A percentile compares a stretch with the other conserved stretches of the same genome.
Evolutionary conservation across 306 rosid genomes (phyloP).

Genomic region (Lupinus albus): DNA sequence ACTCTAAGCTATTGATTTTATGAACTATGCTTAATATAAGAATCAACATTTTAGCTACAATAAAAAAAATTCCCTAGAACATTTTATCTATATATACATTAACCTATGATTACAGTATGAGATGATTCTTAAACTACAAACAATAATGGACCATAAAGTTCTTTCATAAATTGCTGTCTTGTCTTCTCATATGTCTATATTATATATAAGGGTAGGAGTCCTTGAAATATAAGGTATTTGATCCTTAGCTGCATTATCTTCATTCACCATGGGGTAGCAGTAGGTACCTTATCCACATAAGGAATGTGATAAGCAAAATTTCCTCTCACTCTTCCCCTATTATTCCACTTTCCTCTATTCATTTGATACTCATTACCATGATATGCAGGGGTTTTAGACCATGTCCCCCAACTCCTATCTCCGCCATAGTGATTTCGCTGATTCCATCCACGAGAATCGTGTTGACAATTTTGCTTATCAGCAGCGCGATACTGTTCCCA

Average conservation of each 20-base stretch:
- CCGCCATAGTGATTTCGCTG: conserved; percentile 45
- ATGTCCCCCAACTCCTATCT: conserved; percentile 44
- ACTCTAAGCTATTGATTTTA: too few relatives aligned
- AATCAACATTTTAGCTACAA: conserved; percentile 1
- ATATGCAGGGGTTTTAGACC: conserved; percentile 44
- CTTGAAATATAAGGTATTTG: conserved; percentile 27
- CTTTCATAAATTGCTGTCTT: conserved; percentile 14
- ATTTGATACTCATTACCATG: conserved; percentile 47
- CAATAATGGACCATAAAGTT: conserved; percentile 4
- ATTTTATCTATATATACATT: background rate
- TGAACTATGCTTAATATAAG: too few relatives aligned
- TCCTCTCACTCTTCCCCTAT: conserved; percentile 53
- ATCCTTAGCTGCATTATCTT: conserved; percentile 24
- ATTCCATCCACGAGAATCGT: conserved; percentile 45
- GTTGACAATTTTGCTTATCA: conserved; percentile 29
- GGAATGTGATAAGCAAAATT: conserved; percentile 41
- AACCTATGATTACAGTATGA: conserved; percentile 5
- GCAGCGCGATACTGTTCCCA: conserved; percentile 44
- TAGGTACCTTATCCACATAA: conserved; percentile 34
- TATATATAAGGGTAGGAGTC: too few relatives aligned
- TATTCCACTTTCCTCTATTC: conserved; percentile 50
- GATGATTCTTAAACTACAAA: background rate
- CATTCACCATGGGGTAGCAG: conserved; percentile 36
- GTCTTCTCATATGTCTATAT: background rate
- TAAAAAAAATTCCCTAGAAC: conserved; percentile 1